phyloP scores from a whole-genome alignment of 148 eudicot genomes.

The Polygonum aviculare region DNA sequence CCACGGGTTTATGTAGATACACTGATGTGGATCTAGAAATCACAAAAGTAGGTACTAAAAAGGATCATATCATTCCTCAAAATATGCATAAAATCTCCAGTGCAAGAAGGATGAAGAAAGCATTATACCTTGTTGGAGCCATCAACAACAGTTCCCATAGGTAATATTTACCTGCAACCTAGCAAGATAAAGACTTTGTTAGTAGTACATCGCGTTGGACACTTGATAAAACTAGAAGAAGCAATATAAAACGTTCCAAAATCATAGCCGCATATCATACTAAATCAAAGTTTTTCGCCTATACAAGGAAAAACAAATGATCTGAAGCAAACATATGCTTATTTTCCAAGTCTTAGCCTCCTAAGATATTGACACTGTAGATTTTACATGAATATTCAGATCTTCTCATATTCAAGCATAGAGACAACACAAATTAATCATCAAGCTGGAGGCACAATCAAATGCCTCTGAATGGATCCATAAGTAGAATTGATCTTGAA shows the following conservation, averaged over 20 bases:
- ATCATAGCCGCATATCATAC: neutral
- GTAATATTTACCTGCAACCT: conserved; percentile 5
- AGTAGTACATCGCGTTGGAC: neutral
- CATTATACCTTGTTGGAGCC: conserved; percentile 15
- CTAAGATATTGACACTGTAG: neutral
- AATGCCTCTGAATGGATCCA: neutral
- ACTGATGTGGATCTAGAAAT: neutral
- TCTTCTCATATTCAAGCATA: neutral
- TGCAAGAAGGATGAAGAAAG: neutral
- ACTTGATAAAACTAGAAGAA: neutral
- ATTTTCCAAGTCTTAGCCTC: neutral
- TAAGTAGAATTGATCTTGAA: neutral
- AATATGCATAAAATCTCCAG: neutral
- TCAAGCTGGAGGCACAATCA: neutral
- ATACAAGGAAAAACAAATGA: neutral
- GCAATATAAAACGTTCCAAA: neutral
- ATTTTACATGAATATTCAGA: neutral
- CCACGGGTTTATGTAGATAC: neutral
- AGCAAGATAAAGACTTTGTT: neutral
- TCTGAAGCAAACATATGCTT: neutral
- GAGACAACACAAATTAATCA: neutral
- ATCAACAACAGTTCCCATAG: conserved; percentile 32
- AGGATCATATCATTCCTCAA: neutral
- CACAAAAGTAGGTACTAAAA: neutral
- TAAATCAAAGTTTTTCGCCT: neutral